Base-by-base conservation (phyloP, 2,329 filamentous ascomycete species). In the Parascedosporium putredinis region DNA sequence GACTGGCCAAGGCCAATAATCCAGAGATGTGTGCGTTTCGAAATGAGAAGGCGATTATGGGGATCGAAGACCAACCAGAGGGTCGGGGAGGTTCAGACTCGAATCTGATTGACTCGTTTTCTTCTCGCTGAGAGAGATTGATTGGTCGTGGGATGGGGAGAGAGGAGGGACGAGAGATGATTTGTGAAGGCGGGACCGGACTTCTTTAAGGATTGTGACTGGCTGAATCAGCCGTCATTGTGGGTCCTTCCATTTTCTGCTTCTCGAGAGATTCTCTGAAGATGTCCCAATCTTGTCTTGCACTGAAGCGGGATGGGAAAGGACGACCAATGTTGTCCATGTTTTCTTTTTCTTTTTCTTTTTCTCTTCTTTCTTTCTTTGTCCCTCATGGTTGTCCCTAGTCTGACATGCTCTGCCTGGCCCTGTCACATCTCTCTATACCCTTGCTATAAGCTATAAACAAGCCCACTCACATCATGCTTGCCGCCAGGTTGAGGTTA, bases 71-170 rank as follows among this genome's bases (percentile, higher is more conserved):
- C 47, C 47, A 50, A 50, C 47, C 47, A 45, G 48, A 50, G 23
- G 18, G 40, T 45, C 40, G 48, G 24, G 20, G 48, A 23, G 23
- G 27, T 50, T 38, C 14, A 50, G 29, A 34, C 40, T 45, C 48
- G 48, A 50, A 44, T 24, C 48, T 50, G 48, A 50, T 50, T 50
- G 48, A 50, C 31, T 50, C 48, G 48, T 50, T 50, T 36, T 45
- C 42, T 45, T 25, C 40, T 40, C 33, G 48, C 51, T 57, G 59
- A 58, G 59, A 59, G 59, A 62, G 59, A 62, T 60, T 72, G 72
- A 75, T 74, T 74, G 72, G 71, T 67, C 67, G 66, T 70, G 65
- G 60, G 63, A 66, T 63, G 61, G 62, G 64, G 67, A 62, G 61
- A 64, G 62, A 65, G 67, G 64, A 62, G 60, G 60, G 62, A 60